Base-by-base conservation (phyloP, 306 rosid species). In the Cucumis melo region DNA sequence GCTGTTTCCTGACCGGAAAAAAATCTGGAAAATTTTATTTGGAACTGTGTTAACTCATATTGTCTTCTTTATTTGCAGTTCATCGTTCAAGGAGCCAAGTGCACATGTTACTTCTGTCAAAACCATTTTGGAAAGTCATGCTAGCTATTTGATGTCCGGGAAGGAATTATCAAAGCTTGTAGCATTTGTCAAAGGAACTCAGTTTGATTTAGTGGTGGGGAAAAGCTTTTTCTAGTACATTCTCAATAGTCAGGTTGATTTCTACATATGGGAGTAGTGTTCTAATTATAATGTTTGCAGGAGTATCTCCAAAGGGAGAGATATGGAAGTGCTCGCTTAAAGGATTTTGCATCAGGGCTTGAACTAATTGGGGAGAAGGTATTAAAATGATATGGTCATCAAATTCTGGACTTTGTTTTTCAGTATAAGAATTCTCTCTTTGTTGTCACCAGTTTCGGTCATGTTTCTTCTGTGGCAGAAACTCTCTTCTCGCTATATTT, bases 91-190 rank as follows among this genome's bases (percentile, higher is more conserved):
- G 86, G 99, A 92, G 81, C 99, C 88, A 82, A 94, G 86, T 66
- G 93, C 97, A 41, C 96, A 92, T 83, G 88, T 94, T 68, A 73
- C 92, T 44, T 92, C 97, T 17, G 95, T 92, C 38, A 92, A 92
- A 86, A 92, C 85, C 83, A 94, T 92, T 73, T 79, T 94, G 81
- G 99, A 92, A 92, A 88, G 79, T 87, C 97, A 94, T 83, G 99
- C 99, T 53, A 88, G 96, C 88, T 89, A 87, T 84, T 82, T 94
- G 82, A 94, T 94, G 97, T 85, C 97, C 6, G 97, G 91, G 68
- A 94, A 94, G 84, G 96, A 94, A 84, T 97, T 90, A 48, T 92
- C 99, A 58, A 94, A 92, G 88, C 99, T 94, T 76, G 99, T 94
- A 44, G 97, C 97, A 75, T 94, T 94, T 82, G 99, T 90, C 80